A percentile compares a stretch with the other conserved stretches of the same genome.
Evolutionary conservation across 805 yeast species (phyloP).

Genomic region (Metschnikowia orientalis): DNA sequence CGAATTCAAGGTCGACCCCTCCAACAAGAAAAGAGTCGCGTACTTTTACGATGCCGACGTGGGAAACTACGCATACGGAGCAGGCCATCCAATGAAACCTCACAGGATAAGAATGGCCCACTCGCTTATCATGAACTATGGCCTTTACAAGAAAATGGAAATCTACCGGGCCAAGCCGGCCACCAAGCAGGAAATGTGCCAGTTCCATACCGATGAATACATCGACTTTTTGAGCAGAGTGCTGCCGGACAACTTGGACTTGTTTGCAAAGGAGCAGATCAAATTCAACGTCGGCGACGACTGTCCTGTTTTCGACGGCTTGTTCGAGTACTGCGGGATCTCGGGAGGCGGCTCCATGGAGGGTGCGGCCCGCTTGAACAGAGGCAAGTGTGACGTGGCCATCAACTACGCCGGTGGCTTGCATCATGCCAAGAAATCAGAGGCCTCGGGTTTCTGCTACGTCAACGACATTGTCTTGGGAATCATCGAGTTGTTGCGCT

Average conservation of each 20-base stretch:
- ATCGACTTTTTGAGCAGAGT: slow-evolving; percentile 88
- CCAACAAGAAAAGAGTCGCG: slow-evolving; percentile 40
- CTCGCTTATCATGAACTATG: slow-evolving; percentile 93
- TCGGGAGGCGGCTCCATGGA: slow-evolving; percentile 89
- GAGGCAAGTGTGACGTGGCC: slow-evolving; percentile 85
- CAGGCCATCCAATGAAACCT: slow-evolving; percentile 99
- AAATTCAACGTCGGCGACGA: slow-evolving; percentile 91
- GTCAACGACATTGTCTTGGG: slow-evolving; percentile 87
- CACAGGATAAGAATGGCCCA: slow-evolving; percentile 99
- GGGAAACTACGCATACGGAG: slow-evolving; percentile 96
- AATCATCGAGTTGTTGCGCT: slow-evolving; percentile 70
- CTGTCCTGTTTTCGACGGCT: slow-evolving; percentile 78
- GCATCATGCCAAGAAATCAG: slow-evolving; percentile 88
- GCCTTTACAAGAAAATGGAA: slow-evolving; percentile 94
- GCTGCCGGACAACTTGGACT: slow-evolving; percentile 85
- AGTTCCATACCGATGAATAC: slow-evolving; percentile 96
- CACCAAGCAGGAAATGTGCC: slow-evolving; percentile 96
- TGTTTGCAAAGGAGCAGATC: slow-evolving; percentile 81
- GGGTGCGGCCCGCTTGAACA: slow-evolving; percentile 77
- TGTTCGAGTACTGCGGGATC: slow-evolving; percentile 70
- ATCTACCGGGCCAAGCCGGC: slow-evolving; percentile 97
- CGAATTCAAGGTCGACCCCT: slow-evolving; percentile 39
- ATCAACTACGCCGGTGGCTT: slow-evolving; percentile 92
- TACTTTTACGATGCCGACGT: slow-evolving; percentile 67
- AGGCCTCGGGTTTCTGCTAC: slow-evolving; percentile 89